A percentile compares a stretch with the other conserved stretches of the same genome.
phyloP scores from a whole-genome alignment of 2,329 filamentous ascomycete species.

The Phaeosphaeriaceae sp. region DNA sequence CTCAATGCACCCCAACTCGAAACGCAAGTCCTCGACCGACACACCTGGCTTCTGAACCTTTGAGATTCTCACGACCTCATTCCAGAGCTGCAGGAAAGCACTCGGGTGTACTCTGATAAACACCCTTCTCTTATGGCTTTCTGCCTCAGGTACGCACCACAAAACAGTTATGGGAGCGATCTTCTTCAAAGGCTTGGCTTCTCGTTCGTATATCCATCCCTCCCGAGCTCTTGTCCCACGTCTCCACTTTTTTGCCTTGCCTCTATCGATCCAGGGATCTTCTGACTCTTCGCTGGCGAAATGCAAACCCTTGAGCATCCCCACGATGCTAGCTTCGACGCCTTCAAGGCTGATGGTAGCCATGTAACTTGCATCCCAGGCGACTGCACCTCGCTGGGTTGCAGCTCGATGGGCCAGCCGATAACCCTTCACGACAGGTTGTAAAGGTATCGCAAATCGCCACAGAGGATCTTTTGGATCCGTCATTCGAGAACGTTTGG shows the following conservation, averaged over 20 bases:
- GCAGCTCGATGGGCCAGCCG: slow-evolving; percentile 83
- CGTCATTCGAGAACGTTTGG: slow-evolving; percentile 90
- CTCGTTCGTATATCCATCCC: slow-evolving; percentile 64
- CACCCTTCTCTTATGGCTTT: slow-evolving; percentile 56
- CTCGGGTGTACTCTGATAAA: slow-evolving; percentile 84
- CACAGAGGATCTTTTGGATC: slow-evolving; percentile 79
- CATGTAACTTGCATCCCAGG: slow-evolving; percentile 95
- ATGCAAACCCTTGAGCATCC: slow-evolving; percentile 67
- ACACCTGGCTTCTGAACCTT: slow-evolving; percentile 68
- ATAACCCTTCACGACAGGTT: slow-evolving; percentile 89
- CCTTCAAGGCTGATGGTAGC: slow-evolving; percentile 83
- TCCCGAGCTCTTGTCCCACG: slow-evolving; percentile 63
- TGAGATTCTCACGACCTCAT: slow-evolving; percentile 63
- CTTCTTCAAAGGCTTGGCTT: slow-evolving; percentile 56
- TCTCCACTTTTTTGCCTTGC: slow-evolving; percentile 73
- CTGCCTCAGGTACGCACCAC: slow-evolving; percentile 63
- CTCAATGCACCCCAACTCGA: slow-evolving; percentile 75
- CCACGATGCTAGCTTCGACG: slow-evolving; percentile 65
- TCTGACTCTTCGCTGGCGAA: slow-evolving; percentile 61
- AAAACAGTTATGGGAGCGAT: slow-evolving; percentile 77
- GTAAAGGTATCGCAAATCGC: slow-evolving; percentile 85
- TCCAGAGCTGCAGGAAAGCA: slow-evolving; percentile 73
- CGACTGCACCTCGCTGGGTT: slow-evolving; percentile 75
- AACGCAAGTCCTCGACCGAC: slow-evolving; percentile 71
- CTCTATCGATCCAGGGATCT: slow-evolving; percentile 60